Percentiles rank a stretch among this genome's conserved stretches.
phyloP scores from a whole-genome alignment of 805 yeast genomes.

The Danielia reshetovae region DNA sequence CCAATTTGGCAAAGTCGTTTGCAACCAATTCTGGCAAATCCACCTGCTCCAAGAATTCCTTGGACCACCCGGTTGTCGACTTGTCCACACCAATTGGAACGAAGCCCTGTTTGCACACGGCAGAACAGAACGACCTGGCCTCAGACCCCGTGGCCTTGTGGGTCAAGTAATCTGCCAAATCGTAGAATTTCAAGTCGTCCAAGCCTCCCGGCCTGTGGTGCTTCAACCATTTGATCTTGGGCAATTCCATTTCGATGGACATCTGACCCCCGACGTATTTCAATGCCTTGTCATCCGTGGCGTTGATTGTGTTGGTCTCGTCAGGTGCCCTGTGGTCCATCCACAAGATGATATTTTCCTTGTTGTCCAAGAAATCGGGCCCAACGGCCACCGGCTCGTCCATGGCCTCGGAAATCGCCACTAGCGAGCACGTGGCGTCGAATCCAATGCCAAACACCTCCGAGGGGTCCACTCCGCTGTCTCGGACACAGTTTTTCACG shows the following conservation, averaged over 20 bases:
- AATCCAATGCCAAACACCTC: constrained; percentile 85
- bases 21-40: constrained; percentile 75
- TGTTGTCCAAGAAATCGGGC: constrained; percentile 70
- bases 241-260: constrained; percentile 98
- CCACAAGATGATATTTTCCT: constrained; percentile 89
- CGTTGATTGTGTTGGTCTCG: constrained; percentile 79
- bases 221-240: constrained; percentile 95
- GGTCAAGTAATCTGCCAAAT: constrained; percentile 86
- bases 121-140: constrained; percentile 83
- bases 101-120: constrained; percentile 93
- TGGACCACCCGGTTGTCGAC: constrained; percentile 84
- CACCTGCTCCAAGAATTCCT: constrained; percentile 63
- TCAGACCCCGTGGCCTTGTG: constrained; percentile 87
- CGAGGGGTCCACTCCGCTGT: constrained; percentile 65
- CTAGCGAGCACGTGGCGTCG: constrained; percentile 96
- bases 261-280: constrained; percentile 95
- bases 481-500: constrained; percentile 69
- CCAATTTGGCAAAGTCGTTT: constrained; percentile 72
- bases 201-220: constrained; percentile 65
- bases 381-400: constrained; percentile 85
- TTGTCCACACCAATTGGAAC: constrained; percentile 91
- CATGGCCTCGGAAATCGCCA: constrained; percentile 61
- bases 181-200: constrained; percentile 77
- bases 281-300: constrained; percentile 71
- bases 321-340: constrained; percentile 94